Evolutionary conservation across 345 rosid genomes (phyloP), one percentile per base, ranked within the genome.

Genomic region (Acer negundo): DNA sequence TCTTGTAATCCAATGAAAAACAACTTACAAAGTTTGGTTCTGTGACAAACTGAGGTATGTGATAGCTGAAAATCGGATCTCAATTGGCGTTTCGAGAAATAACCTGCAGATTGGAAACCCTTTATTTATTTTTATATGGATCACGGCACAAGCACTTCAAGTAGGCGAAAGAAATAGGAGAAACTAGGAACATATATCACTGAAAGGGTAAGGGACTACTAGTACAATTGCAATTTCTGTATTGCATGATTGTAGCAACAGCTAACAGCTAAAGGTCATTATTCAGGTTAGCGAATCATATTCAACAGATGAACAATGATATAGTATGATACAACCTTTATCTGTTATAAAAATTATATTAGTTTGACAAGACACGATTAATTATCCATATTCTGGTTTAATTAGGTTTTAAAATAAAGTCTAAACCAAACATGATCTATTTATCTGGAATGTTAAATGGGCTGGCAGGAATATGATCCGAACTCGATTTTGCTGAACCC

Each of bases 61-160:
- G 70, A 77, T 19, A 63, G 55, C 72, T n/a, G 62, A 69, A 65
- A 56, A 12, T 28, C 4, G 10, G 15, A 69, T 28, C 11, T 75
- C 65, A 64, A 35, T 53, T n/a, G 65, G 40, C 47, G 26, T 13
- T 40, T 64, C 51, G 42, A n/a, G 80, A 74, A 51, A 82, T 75
- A 49, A 77, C 79, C 82, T 84, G 89, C 83, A 82, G 67, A 49
- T 65, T 44, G 20, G 71, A 55, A 28, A 2, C n/a, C 72, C 9
- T 13, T 64, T 10, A 1, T 44, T 44, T 26, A 65, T 35, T 40
- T 76, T 65, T 26, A 47, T 19, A 61, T 4, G 10, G 19, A 8
- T 10, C 23, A 56, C 15, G 4, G 22, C 56, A 17, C 1, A 22
- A 63, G 6, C 44, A 42, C 19, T 26, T 75, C 23, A 10, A 19